A percentile compares a stretch with the other conserved stretches of the same genome.
Evolutionary conservation across 768 basidiomycete genomes (phyloP).

Genomic region (Piloderma croceum): DNA sequence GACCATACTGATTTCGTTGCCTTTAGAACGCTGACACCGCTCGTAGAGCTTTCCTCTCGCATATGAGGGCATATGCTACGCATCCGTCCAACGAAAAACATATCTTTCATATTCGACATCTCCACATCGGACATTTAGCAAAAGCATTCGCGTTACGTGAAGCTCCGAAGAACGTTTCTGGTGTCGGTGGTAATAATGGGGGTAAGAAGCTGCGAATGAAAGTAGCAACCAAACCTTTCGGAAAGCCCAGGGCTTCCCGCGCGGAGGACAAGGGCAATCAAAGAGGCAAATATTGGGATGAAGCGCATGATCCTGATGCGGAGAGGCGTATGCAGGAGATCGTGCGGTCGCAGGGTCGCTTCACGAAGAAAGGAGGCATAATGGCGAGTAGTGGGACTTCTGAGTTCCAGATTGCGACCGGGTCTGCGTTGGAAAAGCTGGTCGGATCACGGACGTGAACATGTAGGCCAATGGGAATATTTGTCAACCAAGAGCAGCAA

Average conservation of each 20-base stretch:
- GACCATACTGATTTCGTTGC: slow-evolving; percentile 6
- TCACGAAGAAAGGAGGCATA: slow-evolving; percentile 78
- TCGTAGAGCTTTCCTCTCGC: slow-evolving; percentile 82
- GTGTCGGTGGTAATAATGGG: slow-evolving; percentile 23
- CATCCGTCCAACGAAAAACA: slow-evolving; percentile 94
- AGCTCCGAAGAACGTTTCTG: slow-evolving; percentile 54
- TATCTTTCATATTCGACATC: slow-evolving; percentile 91
- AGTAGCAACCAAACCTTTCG: slow-evolving; percentile 15
- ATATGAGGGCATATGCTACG: slow-evolving; percentile 94
- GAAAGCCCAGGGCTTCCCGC: slow-evolving; percentile 14
- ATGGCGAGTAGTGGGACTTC: slow-evolving; percentile 51
- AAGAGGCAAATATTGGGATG: slow-evolving; percentile 32
- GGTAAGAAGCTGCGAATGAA: slow-evolving; percentile 6
- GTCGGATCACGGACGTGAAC: slow-evolving; percentile 21
- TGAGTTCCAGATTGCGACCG: slow-evolving; percentile 77
- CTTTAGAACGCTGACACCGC: slow-evolving; percentile 70
- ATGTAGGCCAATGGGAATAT: no score
- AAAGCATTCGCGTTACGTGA: slow-evolving; percentile 90
- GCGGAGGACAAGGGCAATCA: slow-evolving; percentile 21
- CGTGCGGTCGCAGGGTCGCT: slow-evolving; percentile 76
- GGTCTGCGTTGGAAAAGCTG: slow-evolving; percentile 56
- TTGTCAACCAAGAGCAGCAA: no score
- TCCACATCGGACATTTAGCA: slow-evolving; percentile 92
- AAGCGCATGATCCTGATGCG: slow-evolving; percentile 46
- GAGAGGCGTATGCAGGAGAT: slow-evolving; percentile 83